These are phyloP conservation scores for Boletellus deceptivus DNA, from an alignment of 1,284 basidiomycete genomes.

Conservation along the genomic window DNA sequence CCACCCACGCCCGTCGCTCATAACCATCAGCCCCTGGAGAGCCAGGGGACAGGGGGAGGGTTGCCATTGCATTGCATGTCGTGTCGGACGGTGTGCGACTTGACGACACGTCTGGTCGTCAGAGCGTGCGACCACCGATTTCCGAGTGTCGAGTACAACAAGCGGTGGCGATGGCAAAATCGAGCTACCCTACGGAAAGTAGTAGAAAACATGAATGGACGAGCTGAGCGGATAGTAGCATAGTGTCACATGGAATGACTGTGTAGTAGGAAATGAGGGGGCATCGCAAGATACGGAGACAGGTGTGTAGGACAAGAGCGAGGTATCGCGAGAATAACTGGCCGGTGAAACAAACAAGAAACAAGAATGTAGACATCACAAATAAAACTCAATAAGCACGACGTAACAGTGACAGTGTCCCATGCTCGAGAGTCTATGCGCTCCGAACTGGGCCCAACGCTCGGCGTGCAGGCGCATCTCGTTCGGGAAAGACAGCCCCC, in stretches of 20 bases:
- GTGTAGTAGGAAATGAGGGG: background rate
- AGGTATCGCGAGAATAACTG: conserved; percentile 16
- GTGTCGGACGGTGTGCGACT: no score
- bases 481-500: conserved; percentile 27
- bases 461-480: conserved; percentile 30
- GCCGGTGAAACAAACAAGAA: conserved; percentile 1
- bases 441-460: conserved; percentile 30
- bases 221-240: conserved; percentile 7
- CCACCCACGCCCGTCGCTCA: no score
- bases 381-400: background rate
- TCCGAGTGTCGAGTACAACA: conserved; percentile 5
- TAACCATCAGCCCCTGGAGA: no score
- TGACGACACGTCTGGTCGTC: no score
- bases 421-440: conserved; percentile 5
- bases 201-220: conserved; percentile 4
- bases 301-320: background rate
- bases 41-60: no score
- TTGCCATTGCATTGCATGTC: no score
- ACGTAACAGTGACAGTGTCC: background rate
- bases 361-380: conserved; percentile 6
- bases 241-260: conserved; percentile 10
- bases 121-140: background rate
- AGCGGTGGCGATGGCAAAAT: conserved; percentile 7
- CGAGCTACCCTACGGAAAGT: conserved; percentile 12
- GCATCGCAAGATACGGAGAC: conserved; percentile 5